Evolutionary conservation across 169 alveolate genomes (phyloP).

Genomic region (Eimeria necatrix): DNA sequence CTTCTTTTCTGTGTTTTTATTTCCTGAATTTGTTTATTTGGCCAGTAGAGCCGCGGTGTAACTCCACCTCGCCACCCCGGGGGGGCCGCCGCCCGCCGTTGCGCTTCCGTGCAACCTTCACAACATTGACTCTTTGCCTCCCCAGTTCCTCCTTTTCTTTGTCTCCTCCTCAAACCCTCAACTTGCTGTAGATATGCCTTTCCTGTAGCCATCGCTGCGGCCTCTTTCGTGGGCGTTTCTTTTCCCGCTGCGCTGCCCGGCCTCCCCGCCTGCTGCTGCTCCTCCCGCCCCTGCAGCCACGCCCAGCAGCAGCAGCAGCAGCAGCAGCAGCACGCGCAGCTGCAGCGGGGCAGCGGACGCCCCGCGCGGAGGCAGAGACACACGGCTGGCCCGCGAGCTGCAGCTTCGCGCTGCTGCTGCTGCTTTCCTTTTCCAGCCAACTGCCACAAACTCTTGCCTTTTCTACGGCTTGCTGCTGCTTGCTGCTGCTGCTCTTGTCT

Average conservation of each 20-base stretch:
- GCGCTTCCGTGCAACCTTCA: neutral
- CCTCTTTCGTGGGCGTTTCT: neutral
- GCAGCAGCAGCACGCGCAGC: neutral
- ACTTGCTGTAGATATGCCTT: neutral
- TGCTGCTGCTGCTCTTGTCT: neutral
- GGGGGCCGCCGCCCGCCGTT: slow-evolving; percentile 25
- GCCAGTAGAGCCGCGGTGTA: slow-evolving; percentile 40
- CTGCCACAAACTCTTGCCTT: too few relatives aligned
- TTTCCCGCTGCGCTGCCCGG: neutral
- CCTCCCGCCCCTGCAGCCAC: too few relatives aligned
- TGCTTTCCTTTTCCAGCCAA: too few relatives aligned
- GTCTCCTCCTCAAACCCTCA: neutral
- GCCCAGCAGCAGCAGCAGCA: slow-evolving; percentile 7
- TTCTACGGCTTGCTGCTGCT: too few relatives aligned
- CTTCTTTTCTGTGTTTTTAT: neutral
- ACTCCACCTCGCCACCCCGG: neutral
- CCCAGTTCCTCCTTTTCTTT: neutral
- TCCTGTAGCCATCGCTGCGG: slow-evolving; percentile 20
- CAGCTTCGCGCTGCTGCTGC: too few relatives aligned
- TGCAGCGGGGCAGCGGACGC: neutral
- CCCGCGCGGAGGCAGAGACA: too few relatives aligned
- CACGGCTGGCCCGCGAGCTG: too few relatives aligned
- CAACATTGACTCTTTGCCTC: neutral
- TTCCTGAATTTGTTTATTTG: slow-evolving; percentile 4
- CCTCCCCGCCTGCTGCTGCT: neutral